Conservation (phyloP, 1,284 basidiomycete genomes). For the Boletus sp. region DNA sequence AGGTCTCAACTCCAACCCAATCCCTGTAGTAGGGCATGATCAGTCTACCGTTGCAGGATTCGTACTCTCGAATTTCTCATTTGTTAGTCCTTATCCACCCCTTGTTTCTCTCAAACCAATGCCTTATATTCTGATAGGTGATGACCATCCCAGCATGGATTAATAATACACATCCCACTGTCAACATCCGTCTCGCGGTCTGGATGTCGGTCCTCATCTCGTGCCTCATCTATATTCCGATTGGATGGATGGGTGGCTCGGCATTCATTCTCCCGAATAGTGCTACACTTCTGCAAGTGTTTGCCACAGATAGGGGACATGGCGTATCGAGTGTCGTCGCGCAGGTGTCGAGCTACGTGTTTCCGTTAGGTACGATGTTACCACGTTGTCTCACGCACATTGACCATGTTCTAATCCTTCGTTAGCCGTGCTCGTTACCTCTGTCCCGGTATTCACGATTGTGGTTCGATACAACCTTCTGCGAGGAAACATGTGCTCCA, state of each 20-base stretch:
- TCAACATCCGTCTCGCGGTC: constrained; percentile 22
- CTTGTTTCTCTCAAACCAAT: not conserved
- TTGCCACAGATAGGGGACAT: constrained; percentile 3
- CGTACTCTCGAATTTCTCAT: constrained; percentile 26
- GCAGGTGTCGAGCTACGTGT: constrained; percentile 21
- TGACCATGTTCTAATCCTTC: not conserved
- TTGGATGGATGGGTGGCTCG: constrained; percentile 26
- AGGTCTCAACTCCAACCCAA: constrained; percentile 8
- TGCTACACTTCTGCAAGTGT: constrained; percentile 20
- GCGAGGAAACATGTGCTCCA: constrained; percentile 26
- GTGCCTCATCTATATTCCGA: constrained; percentile 23
- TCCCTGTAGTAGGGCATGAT: constrained; percentile 13
- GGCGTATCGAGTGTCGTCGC: constrained; percentile 8
- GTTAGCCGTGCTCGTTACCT: constrained; percentile 28
- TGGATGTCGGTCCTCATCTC: constrained; percentile 26
- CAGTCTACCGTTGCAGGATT: constrained; percentile 25
- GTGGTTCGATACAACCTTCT: constrained; percentile 28
- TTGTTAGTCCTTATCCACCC: constrained; percentile 9
- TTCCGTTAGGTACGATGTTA: constrained; percentile 20
- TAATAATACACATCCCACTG: constrained; percentile 25
- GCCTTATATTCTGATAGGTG: constrained; percentile 9
- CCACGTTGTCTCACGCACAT: not conserved
- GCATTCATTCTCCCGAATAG: constrained; percentile 10
- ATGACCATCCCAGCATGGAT: constrained; percentile 28
- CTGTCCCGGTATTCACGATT: constrained; percentile 25